phyloP scores from a whole-genome alignment of 306 rosid species.

The barrel medic (Medicago truncatula) region DNA sequence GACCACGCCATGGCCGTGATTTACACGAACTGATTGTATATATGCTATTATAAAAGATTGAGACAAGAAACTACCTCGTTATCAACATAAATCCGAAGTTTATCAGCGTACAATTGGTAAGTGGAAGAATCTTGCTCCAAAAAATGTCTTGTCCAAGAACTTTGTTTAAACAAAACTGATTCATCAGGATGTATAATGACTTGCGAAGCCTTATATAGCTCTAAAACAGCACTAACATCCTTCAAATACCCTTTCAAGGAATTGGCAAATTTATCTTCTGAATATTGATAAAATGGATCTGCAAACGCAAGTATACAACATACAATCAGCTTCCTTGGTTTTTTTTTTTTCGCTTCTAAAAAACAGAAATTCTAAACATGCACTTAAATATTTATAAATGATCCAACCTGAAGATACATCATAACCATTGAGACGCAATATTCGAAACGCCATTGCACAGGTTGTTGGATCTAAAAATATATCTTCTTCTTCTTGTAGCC shows the following conservation, averaged over 20 bases:
- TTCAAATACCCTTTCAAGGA: constrained; percentile 77
- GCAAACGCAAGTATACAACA: constrained; percentile 27
- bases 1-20: no score
- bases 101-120: constrained; percentile 37
- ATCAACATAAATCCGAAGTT: constrained; percentile 42
- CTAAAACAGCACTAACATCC: constrained; percentile 64
- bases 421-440: constrained; percentile 67
- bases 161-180: constrained; percentile 55
- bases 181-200: constrained; percentile 64
- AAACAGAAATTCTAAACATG: not conserved
- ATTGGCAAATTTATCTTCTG: constrained; percentile 62
- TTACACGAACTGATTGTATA: no score
- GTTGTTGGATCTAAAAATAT: constrained; percentile 69
- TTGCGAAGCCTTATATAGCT: constrained; percentile 78
- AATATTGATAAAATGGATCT: constrained; percentile 71
- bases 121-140: constrained; percentile 50
- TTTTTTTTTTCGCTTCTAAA: not conserved
- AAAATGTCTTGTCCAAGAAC: constrained; percentile 61
- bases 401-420: constrained; percentile 73
- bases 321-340: constrained; percentile 2
- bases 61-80: constrained; percentile 59
- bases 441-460: constrained; percentile 81
- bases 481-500: constrained; percentile 72
- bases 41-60: no score
- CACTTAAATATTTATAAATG: not conserved